Conservation (phyloP, 192 early-diverging fungal genomes). For the Gorgonomyces haynaldii region DNA sequence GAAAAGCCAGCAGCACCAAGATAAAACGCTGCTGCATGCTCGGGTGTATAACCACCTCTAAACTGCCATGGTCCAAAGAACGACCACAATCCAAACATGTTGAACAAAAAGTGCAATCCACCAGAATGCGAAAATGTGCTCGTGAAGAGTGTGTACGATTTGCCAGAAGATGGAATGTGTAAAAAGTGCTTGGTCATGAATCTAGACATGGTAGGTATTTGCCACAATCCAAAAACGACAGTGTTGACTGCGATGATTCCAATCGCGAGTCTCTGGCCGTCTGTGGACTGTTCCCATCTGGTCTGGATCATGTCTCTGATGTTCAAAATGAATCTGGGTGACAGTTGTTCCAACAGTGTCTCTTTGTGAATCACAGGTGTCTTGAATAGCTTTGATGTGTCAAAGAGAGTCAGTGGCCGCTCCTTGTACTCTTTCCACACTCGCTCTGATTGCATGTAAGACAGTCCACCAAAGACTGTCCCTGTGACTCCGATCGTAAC, state of each 20-base stretch:
- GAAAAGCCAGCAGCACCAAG: constrained; percentile 55
- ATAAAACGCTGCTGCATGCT: constrained; percentile 57
- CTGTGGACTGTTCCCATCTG: too few relatives aligned
- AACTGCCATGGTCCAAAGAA: constrained; percentile 17
- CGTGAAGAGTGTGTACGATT: constrained; percentile 66
- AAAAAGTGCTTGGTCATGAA: constrained; percentile 70
- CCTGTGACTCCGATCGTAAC: too few relatives aligned
- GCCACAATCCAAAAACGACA: constrained; percentile 69
- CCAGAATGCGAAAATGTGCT: constrained; percentile 65
- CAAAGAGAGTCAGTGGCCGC: too few relatives aligned
- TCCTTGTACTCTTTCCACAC: too few relatives aligned
- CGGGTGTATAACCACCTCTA: background rate
- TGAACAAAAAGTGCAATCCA: constrained; percentile 65
- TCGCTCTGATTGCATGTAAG: too few relatives aligned
- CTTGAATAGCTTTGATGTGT: too few relatives aligned
- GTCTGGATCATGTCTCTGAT: too few relatives aligned
- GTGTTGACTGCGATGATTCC: constrained; percentile 6
- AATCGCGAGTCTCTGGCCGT: too few relatives aligned
- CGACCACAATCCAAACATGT: constrained; percentile 60
- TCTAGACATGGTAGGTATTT: constrained; percentile 40
- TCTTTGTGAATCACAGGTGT: too few relatives aligned
- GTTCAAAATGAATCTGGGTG: too few relatives aligned
- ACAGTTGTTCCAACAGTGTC: too few relatives aligned
- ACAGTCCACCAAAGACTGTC: too few relatives aligned
- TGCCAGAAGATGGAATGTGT: constrained; percentile 59